Evolutionary conservation across 2,329 filamentous ascomycete genomes (phyloP).

Genomic region (Xylariaceae sp.): DNA sequence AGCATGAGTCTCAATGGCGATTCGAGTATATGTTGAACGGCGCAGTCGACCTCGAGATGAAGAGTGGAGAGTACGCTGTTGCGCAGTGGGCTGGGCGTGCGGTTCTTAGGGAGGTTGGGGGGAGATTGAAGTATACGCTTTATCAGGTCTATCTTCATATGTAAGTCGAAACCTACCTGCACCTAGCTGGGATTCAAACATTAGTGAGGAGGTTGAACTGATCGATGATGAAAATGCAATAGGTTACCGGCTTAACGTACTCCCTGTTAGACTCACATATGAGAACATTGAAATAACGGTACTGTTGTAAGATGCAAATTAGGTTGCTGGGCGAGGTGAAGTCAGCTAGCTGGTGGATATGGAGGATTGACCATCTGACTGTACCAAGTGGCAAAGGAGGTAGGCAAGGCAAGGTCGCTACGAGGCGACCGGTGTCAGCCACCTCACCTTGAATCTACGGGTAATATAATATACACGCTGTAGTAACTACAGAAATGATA

Average conservation of each 20-base stretch:
- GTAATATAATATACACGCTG: too few species aligned
- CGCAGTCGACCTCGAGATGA: slow-evolving; percentile 34
- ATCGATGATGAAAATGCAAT: too few species aligned
- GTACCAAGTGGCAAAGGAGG: slow-evolving; percentile 1
- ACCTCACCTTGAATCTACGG: neutral
- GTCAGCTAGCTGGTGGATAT: neutral
- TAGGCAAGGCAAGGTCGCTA: neutral
- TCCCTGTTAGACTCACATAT: neutral
- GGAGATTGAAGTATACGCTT: slow-evolving; percentile 37
- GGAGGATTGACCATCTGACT: neutral
- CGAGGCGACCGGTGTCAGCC: neutral
- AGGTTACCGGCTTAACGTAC: too few species aligned
- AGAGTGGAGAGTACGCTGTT: slow-evolving; percentile 28
- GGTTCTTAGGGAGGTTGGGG: slow-evolving; percentile 32
- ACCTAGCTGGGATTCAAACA: neutral
- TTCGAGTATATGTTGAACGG: slow-evolving; percentile 47
- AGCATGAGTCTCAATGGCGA: slow-evolving; percentile 13
- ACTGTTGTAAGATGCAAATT: neutral
- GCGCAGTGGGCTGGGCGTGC: slow-evolving; percentile 44
- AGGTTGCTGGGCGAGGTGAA: neutral
- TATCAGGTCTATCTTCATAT: slow-evolving; percentile 45
- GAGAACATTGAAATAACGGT: neutral
- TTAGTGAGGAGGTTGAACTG: neutral
- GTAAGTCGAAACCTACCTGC: slow-evolving; percentile 18
- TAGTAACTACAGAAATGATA: slow-evolving; percentile 8